phyloP scores from a whole-genome alignment of 176 grass and related monocot genomes.

The Phyllostachys edulis region DNA sequence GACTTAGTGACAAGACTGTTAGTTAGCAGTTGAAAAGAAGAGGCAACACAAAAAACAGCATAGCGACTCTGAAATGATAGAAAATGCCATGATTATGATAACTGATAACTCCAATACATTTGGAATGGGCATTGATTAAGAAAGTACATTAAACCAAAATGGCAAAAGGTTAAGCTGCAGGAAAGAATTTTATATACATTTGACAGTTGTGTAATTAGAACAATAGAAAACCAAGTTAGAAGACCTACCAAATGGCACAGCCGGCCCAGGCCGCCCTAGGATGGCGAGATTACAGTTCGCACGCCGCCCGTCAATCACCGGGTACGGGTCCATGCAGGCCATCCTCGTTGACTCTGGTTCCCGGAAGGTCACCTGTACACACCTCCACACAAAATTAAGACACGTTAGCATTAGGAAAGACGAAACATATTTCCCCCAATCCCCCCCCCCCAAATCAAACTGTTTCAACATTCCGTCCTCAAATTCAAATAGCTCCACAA shows the following conservation, averaged over 20 bases:
- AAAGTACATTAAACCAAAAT: neutral
- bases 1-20: conserved; percentile 11
- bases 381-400: conserved; percentile 16
- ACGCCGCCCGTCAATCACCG: conserved; percentile 60
- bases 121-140: conserved; percentile 23
- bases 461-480: neutral
- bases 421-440: neutral
- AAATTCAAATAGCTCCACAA: neutral
- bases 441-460: neutral
- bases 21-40: conserved; percentile 29
- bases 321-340: conserved; percentile 64
- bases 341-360: conserved; percentile 60
- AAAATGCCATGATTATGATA: conserved; percentile 14
- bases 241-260: conserved; percentile 58
- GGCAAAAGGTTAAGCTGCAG: neutral
- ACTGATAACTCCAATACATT: conserved; percentile 19
- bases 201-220: conserved; percentile 11
- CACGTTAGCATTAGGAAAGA: neutral
- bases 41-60: neutral
- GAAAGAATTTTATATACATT: conserved; percentile 9
- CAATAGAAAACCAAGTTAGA: neutral
- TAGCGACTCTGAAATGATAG: conserved; percentile 13
- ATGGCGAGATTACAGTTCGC: conserved; percentile 81
- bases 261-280: conserved; percentile 57
- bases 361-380: conserved; percentile 61